phyloP scores from a whole-genome alignment of 75 land plant genomes.

The Adiantum capillusveneris region DNA sequence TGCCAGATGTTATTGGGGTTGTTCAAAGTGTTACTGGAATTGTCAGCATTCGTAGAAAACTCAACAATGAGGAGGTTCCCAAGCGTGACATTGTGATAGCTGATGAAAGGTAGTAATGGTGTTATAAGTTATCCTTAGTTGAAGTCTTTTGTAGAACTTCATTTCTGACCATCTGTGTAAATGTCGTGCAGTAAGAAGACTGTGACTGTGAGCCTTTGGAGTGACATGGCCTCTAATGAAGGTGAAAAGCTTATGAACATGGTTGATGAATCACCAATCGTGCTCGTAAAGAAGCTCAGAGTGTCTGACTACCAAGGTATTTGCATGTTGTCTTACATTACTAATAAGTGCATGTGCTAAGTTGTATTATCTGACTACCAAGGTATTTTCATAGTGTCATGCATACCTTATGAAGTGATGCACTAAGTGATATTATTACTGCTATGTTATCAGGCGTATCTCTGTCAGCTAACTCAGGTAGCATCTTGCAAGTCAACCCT shows the following conservation, averaged over 20 bases:
- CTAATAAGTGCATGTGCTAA: too few relatives aligned
- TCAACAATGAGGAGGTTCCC: constrained; percentile 72
- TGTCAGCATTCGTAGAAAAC: constrained; percentile 66
- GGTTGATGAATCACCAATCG: constrained; percentile 54
- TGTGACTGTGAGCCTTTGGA: constrained; percentile 79
- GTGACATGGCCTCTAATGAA: constrained; percentile 59
- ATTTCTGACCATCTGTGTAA: neutral
- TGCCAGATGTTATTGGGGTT: constrained; percentile 80
- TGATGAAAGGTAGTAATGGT: constrained; percentile 64
- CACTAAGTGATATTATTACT: too few relatives aligned
- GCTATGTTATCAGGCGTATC: constrained; percentile 54
- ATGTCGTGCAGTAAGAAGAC: constrained; percentile 60
- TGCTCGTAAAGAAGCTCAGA: constrained; percentile 61
- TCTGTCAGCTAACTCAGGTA: constrained; percentile 60
- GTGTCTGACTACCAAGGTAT: constrained; percentile 89
- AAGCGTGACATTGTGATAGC: constrained; percentile 92
- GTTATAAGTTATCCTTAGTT: too few relatives aligned
- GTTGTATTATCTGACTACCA: too few relatives aligned
- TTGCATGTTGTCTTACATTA: too few relatives aligned
- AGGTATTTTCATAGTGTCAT: too few relatives aligned
- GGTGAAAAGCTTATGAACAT: constrained; percentile 70
- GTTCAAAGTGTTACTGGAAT: constrained; percentile 70
- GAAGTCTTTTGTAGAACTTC: too few relatives aligned
- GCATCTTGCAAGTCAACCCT: constrained; percentile 62
- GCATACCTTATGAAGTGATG: too few relatives aligned